Percentiles rank a stretch among this genome's conserved stretches.
These are phyloP conservation scores for Epichloe sp. DNA, from an alignment of 2,329 filamentous ascomycete species.

Conservation along the genomic window DNA sequence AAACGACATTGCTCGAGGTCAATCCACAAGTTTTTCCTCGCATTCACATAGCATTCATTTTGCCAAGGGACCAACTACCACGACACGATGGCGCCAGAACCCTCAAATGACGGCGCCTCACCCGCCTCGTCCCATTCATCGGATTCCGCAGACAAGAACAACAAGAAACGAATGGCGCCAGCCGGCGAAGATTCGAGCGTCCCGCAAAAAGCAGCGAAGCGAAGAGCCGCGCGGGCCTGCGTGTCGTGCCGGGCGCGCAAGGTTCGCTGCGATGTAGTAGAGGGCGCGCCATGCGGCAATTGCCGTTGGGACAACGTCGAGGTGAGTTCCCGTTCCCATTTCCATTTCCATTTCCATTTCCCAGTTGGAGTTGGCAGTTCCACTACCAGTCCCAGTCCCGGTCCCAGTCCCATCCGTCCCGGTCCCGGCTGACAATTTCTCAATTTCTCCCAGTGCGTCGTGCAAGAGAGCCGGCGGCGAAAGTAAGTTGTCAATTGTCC, in stretches of 20 bases:
- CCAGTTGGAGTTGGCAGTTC: no score
- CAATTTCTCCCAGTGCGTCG: slow-evolving; percentile 37
- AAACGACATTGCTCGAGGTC: no score
- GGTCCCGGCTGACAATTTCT: slow-evolving; percentile 1
- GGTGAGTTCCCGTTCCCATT: slow-evolving; percentile 14
- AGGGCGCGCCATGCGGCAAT: slow-evolving; percentile 77
- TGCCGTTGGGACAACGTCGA: slow-evolving; percentile 71
- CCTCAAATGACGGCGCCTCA: slow-evolving; percentile 15
- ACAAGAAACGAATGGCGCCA: slow-evolving; percentile 21
- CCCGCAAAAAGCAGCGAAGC: slow-evolving; percentile 48
- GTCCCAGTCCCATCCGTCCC: neutral
- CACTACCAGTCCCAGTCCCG: no score
- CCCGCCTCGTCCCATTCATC: slow-evolving; percentile 15
- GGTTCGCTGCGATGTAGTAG: slow-evolving; percentile 86
- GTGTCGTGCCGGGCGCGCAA: slow-evolving; percentile 81
- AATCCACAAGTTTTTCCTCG: neutral
- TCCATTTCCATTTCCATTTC: neutral
- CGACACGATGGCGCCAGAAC: slow-evolving; percentile 10
- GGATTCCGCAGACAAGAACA: slow-evolving; percentile 14
- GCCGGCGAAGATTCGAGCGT: slow-evolving; percentile 15
- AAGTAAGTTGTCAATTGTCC: slow-evolving; percentile 45
- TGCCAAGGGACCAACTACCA: neutral
- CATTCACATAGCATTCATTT: neutral
- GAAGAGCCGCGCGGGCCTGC: slow-evolving; percentile 82
- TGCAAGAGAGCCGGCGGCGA: slow-evolving; percentile 72